Conservation (phyloP, 352 stramenopile species). For the Globisporangium rhizosaccharum region DNA sequence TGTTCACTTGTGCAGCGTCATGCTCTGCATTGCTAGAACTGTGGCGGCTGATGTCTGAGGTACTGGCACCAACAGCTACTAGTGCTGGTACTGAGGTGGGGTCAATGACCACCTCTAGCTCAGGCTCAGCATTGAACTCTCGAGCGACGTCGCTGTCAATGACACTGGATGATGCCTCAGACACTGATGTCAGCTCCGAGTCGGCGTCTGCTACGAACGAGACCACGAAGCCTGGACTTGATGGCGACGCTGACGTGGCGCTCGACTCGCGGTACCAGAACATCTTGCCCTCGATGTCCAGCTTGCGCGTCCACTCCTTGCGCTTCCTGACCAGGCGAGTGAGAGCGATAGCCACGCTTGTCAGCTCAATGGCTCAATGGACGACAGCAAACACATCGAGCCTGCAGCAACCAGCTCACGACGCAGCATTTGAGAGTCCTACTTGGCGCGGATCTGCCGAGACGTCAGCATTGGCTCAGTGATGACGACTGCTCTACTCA, state of each 20-base stretch:
- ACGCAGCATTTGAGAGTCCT: neutral
- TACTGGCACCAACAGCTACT: no score
- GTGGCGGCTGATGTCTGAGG: neutral
- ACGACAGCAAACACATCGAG: neutral
- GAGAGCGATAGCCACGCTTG: neutral
- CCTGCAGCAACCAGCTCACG: neutral
- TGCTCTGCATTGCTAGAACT: neutral
- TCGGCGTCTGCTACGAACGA: conserved; percentile 1
- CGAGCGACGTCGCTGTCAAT: no score
- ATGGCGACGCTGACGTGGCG: neutral
- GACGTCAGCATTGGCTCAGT: conserved; percentile 7
- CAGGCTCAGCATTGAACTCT: no score
- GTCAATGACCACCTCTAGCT: no score
- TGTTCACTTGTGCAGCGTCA: neutral
- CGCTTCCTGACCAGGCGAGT: conserved; percentile 16
- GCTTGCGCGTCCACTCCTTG: conserved; percentile 50
- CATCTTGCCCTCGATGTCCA: conserved; percentile 49
- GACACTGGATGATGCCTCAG: neutral
- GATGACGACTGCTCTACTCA: neutral
- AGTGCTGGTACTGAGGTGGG: no score
- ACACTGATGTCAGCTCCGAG: no score
- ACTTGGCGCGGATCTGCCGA: conserved; percentile 29
- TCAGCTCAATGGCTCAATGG: neutral
- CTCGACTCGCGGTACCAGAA: conserved; percentile 41
- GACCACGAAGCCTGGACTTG: conserved; percentile 3